Conservation (phyloP, 805 yeast species). For the Hagleromyces aurorensis region DNA sequence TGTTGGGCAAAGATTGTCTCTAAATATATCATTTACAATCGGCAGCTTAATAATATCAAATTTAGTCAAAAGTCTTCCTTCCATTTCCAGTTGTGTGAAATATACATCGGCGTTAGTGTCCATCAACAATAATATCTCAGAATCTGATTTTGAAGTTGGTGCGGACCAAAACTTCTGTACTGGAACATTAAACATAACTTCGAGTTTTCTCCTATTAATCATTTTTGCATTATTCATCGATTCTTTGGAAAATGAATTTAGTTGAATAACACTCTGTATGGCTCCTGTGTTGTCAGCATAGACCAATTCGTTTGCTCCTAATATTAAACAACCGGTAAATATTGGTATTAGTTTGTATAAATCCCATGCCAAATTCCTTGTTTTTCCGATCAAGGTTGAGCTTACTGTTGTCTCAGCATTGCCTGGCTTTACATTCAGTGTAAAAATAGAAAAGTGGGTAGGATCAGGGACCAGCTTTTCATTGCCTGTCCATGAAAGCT, state of each 20-base stretch:
- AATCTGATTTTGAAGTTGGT: constrained; percentile 4
- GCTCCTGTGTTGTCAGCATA: constrained; percentile 64
- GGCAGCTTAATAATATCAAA: constrained; percentile 26
- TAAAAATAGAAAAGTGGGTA: constrained; percentile 18
- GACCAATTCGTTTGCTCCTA: constrained; percentile 71
- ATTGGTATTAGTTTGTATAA: constrained; percentile 56
- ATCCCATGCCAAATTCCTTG: constrained; percentile 68
- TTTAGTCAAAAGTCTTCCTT: constrained; percentile 26
- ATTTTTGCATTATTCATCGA: constrained; percentile 44
- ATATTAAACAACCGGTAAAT: constrained; percentile 51
- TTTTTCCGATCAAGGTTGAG: constrained; percentile 60
- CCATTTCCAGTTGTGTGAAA: constrained; percentile 22
- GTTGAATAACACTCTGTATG: constrained; percentile 29
- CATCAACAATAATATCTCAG: constrained; percentile 22
- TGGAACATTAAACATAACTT: constrained; percentile 17
- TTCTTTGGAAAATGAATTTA: constrained; percentile 31
- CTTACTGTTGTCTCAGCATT: constrained; percentile 18
- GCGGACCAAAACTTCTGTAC: constrained; percentile 12
- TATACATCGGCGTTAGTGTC: constrained; percentile 21
- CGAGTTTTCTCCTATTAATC: constrained; percentile 34
- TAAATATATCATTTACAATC: constrained; percentile 26
- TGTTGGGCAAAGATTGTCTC: constrained; percentile 20
- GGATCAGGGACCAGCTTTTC: constrained; percentile 17
- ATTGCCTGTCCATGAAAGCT: constrained; percentile 70
- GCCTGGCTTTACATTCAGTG: constrained; percentile 47